Evolutionary conservation across 306 rosid species (phyloP).

Genomic region (Phaseolus lunatus): DNA sequence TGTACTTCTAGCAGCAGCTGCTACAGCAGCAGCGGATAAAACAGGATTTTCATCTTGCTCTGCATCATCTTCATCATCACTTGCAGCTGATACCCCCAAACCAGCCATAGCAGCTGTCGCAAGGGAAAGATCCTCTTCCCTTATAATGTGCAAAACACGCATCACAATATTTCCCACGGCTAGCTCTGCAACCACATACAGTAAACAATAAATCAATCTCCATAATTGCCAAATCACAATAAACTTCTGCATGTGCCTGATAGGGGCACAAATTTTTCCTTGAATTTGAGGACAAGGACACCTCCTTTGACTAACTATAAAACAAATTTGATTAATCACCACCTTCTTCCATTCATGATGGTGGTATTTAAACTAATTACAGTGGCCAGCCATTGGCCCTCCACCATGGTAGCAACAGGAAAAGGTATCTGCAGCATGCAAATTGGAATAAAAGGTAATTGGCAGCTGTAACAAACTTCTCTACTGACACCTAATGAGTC

Average conservation of each 20-base stretch:
- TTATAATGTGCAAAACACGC: slow-evolving; percentile 93
- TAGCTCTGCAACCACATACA: slow-evolving; percentile 70
- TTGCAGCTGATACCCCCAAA: slow-evolving; percentile 70
- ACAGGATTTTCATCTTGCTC: slow-evolving; percentile 69
- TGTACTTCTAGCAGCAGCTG: slow-evolving; percentile 96
- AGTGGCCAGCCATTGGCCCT: too few species aligned
- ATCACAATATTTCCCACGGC: slow-evolving; percentile 98
- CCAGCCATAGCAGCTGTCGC: slow-evolving; percentile 87
- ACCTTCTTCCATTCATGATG: too few species aligned
- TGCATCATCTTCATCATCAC: slow-evolving; percentile 89
- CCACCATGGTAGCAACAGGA: too few species aligned
- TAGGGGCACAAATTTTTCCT: too few species aligned
- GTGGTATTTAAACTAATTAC: too few species aligned
- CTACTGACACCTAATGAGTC: too few species aligned
- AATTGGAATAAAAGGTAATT: too few species aligned
- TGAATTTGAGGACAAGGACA: too few species aligned
- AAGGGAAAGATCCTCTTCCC: slow-evolving; percentile 96
- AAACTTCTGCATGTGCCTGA: background rate
- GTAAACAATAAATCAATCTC: slow-evolving; percentile 37
- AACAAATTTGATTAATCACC: too few species aligned
- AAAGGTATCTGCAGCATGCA: too few species aligned
- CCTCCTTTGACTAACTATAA: too few species aligned
- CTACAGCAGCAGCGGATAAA: slow-evolving; percentile 91
- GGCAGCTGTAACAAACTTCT: too few species aligned
- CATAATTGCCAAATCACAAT: slow-evolving; percentile 26